Base-by-base conservation (phyloP, 1,284 basidiomycete species). In the Fistulinella cinereoalba region DNA sequence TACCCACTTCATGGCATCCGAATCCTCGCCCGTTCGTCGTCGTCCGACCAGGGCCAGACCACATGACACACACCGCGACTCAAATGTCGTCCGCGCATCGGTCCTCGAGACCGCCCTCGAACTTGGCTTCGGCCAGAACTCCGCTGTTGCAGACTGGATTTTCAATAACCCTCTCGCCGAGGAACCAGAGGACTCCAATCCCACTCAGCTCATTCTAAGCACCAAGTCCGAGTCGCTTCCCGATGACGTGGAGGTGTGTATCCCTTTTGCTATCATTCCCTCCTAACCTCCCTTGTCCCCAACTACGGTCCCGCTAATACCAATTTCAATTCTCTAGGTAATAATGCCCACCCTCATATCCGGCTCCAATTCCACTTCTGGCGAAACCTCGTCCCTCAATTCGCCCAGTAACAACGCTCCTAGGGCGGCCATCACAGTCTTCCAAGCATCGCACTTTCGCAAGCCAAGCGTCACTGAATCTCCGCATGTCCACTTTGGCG, bases 41-140 rank as follows among this genome's bases (percentile, higher is more conserved):
- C 64, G 64, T 16, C 63, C 62, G 22, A 52, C 64, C 8, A 58
- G 50, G 44, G 39, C 41, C 4, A 70, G 65, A 29, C 32, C 18
- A 15, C 19, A 18, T 3, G 34, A 39, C 32, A 2, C 43, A 2
- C 49, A 53, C 31, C 76, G 81, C 27, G 70, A 79, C 54, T 82
- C 82, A 2, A 74, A 71, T 56, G 60, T 74, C 19, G 67, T 87
- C 18, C 75, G 84, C 19, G 83, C 84, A 2, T 86, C 83, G 13
- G 83, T 87, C 29, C 73, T 86, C 33, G 83, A 87, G 55, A 81
- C 73, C 19, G 84, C 84, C 7, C 68, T 87, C 25, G 71, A 82
- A 56, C 72, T 87, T 9, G 84, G 84, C 6, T 60, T 85, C 15
- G 75, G 75, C 21, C 71, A 63, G 29, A 83, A 74, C 51, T 68